phyloP scores from a whole-genome alignment of 1,284 basidiomycete genomes.

The Cryptococcus sp. region DNA sequence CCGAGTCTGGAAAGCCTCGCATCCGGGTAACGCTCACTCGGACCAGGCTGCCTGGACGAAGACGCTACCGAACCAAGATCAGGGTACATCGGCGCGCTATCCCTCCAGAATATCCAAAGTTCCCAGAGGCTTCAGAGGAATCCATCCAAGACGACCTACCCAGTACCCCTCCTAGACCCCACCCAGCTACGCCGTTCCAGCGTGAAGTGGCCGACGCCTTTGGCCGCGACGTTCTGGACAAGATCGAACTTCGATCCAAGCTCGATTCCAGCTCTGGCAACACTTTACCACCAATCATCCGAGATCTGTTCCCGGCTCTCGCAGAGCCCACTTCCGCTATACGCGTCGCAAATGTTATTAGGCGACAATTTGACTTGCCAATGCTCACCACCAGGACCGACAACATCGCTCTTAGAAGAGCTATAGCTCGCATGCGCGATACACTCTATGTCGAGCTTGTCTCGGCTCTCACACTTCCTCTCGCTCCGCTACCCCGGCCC shows the following conservation, averaged over 20 bases:
- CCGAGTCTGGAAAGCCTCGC: neutral
- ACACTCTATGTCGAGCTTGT: constrained; percentile 23
- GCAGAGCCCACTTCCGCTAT: constrained; percentile 21
- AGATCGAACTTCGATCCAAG: constrained; percentile 15
- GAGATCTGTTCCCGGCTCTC: constrained; percentile 27
- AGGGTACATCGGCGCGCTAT: constrained; percentile 1
- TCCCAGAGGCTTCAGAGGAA: neutral
- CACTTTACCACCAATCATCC: constrained; percentile 21
- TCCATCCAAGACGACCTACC: neutral
- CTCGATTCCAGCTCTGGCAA: constrained; percentile 23
- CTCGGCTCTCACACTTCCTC: constrained; percentile 24
- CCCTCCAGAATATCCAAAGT: neutral
- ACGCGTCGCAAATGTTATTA: constrained; percentile 26
- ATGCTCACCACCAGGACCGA: constrained; percentile 14
- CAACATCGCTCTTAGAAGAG: constrained; percentile 19
- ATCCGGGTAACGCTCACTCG: constrained; percentile 1
- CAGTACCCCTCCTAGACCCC: neutral
- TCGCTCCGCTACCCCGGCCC: constrained; percentile 17
- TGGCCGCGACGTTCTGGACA: constrained; percentile 7
- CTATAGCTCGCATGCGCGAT: constrained; percentile 28
- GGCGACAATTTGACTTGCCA: constrained; percentile 22
- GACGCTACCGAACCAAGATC: constrained; percentile 8
- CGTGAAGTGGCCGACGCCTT: constrained; percentile 11
- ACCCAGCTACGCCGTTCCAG: constrained; percentile 8
- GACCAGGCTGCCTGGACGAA: constrained; percentile 7